Percentiles rank a stretch among this genome's conserved stretches.
These are phyloP conservation scores for Aspergillus latus DNA, from an alignment of 2,329 filamentous ascomycete species.

Conservation along the genomic window DNA sequence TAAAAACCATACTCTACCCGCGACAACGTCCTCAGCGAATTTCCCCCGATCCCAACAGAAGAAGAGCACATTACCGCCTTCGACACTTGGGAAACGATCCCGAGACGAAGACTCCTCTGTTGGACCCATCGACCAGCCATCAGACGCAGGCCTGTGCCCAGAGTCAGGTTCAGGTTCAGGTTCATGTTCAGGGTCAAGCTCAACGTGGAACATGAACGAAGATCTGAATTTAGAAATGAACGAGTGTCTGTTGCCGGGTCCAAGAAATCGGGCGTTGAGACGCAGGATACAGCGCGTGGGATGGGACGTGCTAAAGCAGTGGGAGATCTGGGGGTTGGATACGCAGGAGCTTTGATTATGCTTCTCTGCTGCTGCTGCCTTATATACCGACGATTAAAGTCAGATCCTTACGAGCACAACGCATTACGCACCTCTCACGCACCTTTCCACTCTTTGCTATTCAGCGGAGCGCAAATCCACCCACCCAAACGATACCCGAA, in stretches of 20 bases:
- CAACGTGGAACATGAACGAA: neutral
- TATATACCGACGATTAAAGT: neutral
- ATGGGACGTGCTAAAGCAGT: conserved; percentile 43
- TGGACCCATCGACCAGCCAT: neutral
- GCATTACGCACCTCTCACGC: too few species aligned
- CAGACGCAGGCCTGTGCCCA: neutral
- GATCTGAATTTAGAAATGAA: neutral
- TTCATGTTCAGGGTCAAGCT: neutral
- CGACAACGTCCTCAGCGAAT: neutral
- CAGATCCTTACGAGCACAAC: too few species aligned
- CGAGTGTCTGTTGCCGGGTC: conserved; percentile 5
- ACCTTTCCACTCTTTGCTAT: too few species aligned
- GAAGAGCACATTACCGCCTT: neutral
- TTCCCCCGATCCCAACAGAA: neutral
- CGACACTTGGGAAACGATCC: conserved; percentile 24
- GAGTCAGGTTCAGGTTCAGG: neutral
- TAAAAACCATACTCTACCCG: neutral
- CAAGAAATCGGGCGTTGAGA: conserved; percentile 30
- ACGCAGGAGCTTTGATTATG: conserved; percentile 35
- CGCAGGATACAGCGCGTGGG: conserved; percentile 38
- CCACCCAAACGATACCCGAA: too few species aligned
- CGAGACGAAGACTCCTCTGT: conserved; percentile 17
- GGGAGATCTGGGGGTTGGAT: conserved; percentile 48
- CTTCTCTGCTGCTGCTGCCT: neutral
- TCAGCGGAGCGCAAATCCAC: too few species aligned